phyloP scores from a whole-genome alignment of 1,284 basidiomycete species.

The Cryptococcus hybrid region DNA sequence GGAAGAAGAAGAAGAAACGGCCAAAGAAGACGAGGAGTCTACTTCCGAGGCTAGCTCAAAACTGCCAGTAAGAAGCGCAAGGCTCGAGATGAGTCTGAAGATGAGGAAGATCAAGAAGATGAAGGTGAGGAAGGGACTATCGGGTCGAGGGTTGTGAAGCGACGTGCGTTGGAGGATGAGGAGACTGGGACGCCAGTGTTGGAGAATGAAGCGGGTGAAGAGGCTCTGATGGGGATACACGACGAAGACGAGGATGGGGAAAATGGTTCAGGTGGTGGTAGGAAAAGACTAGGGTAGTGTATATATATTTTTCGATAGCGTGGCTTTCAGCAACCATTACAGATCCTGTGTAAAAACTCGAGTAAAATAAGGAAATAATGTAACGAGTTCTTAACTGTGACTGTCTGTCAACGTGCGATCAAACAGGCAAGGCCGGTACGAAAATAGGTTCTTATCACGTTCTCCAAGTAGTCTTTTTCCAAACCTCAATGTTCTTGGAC shows the following conservation, averaged over 20 bases:
- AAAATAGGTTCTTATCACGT: too few relatives aligned
- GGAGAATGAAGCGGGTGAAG: not conserved
- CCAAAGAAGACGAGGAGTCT: slow-evolving; percentile 1
- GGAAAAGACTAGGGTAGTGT: too few relatives aligned
- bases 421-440: too few relatives aligned
- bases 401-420: too few relatives aligned
- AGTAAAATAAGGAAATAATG: too few relatives aligned
- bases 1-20: not conserved
- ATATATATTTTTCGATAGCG: not conserved
- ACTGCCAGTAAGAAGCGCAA: slow-evolving; percentile 7
- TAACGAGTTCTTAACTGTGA: too few relatives aligned
- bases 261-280: slow-evolving; percentile 5
- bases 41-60: too few relatives aligned
- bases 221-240: not conserved
- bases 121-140: slow-evolving; percentile 2
- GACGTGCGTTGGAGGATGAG: slow-evolving; percentile 17
- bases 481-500: too few relatives aligned
- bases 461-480: too few relatives aligned
- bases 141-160: slow-evolving; percentile 5
- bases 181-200: slow-evolving; percentile 11
- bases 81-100: not conserved
- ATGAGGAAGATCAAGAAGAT: not conserved
- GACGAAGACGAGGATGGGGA: slow-evolving; percentile 1
- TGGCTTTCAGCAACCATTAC: too few relatives aligned
- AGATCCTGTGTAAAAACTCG: too few relatives aligned